phyloP scores from a whole-genome alignment of 202 grass and related monocot genomes.

The Zizania palustris region DNA sequence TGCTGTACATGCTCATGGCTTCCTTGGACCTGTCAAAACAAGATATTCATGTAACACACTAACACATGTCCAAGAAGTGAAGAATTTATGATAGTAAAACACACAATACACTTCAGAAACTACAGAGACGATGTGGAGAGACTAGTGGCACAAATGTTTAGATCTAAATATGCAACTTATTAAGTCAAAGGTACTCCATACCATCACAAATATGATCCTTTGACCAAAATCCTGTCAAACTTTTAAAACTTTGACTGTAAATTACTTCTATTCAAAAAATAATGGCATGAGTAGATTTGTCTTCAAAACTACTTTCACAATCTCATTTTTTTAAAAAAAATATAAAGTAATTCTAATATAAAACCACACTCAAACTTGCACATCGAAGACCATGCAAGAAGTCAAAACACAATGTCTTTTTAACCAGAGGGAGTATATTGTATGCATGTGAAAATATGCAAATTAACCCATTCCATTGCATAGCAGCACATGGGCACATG shows the following conservation, averaged over 20 bases:
- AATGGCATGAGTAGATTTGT: no score
- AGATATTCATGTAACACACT: neutral
- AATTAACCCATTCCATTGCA: neutral
- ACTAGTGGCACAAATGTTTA: neutral
- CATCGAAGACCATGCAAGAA: no score
- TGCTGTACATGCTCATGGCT: slow-evolving; percentile 86
- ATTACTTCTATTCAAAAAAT: no score
- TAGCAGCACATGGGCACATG: neutral
- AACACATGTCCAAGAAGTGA: slow-evolving; percentile 14
- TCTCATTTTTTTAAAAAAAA: no score
- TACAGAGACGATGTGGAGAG: neutral
- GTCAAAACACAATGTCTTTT: no score
- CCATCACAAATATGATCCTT: no score
- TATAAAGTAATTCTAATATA: no score
- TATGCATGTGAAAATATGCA: slow-evolving; percentile 1
- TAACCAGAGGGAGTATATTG: neutral
- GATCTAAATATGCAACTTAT: slow-evolving; percentile 18
- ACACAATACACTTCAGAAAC: neutral
- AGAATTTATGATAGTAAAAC: slow-evolving; percentile 4
- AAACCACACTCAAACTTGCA: no score
- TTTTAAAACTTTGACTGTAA: no score
- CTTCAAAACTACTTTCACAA: no score
- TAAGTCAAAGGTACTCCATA: neutral
- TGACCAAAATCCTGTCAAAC: no score
- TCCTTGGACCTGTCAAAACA: slow-evolving; percentile 65